Conservation (phyloP, 495 filamentous ascomycete genomes). For the Ramalina intermedia region DNA sequence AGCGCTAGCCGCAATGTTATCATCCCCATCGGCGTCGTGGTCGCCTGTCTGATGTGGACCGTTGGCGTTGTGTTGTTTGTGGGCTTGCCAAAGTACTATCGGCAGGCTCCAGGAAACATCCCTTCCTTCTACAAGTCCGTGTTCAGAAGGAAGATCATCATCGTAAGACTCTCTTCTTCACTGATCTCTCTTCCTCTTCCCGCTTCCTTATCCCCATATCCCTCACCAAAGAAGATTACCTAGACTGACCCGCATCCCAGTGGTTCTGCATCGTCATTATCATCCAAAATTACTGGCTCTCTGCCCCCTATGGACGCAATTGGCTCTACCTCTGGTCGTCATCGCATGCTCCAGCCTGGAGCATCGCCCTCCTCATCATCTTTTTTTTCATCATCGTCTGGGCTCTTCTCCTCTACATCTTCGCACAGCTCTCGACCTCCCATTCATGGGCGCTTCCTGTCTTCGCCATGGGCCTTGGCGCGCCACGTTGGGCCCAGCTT, state of each 20-base stretch:
- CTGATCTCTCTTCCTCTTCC: neutral
- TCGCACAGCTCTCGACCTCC: conserved; percentile 31
- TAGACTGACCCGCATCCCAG: conserved; percentile 19
- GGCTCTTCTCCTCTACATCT: conserved; percentile 31
- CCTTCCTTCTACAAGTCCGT: conserved; percentile 44
- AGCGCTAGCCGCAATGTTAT: conserved; percentile 14
- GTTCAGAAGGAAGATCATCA: conserved; percentile 39
- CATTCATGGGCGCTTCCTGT: conserved; percentile 51
- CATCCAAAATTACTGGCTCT: conserved; percentile 53
- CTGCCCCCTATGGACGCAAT: conserved; percentile 44
- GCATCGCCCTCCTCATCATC: conserved; percentile 35
- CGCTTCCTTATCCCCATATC: neutral
- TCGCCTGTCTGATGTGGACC: conserved; percentile 36
- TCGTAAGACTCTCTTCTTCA: conserved; percentile 5
- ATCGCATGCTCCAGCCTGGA: conserved; percentile 35
- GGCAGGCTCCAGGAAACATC: conserved; percentile 48
- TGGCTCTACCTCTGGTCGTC: conserved; percentile 45
- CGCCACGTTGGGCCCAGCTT: conserved; percentile 49
- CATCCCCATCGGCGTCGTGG: conserved; percentile 30
- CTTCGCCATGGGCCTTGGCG: conserved; percentile 49
- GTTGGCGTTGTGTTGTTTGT: conserved; percentile 36
- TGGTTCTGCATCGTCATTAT: conserved; percentile 39
- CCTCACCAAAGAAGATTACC: neutral
- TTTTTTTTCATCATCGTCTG: conserved; percentile 46
- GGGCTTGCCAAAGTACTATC: conserved; percentile 49